phyloP scores from a whole-genome alignment of 2,329 filamentous ascomycete genomes.

The Colletotrichum endophyticum region DNA sequence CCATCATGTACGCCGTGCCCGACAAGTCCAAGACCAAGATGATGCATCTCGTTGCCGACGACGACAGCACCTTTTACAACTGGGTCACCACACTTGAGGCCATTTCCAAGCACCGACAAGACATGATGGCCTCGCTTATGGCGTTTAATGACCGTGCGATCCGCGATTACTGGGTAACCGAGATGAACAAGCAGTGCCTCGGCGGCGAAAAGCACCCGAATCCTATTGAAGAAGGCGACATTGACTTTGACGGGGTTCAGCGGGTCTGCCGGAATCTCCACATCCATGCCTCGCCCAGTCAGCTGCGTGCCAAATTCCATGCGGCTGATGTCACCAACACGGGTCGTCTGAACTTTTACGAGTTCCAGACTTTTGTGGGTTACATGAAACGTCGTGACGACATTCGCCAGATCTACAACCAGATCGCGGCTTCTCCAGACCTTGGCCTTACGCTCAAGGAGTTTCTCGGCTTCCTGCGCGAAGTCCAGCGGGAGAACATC shows the following conservation, averaged over 20 bases:
- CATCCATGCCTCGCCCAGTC: conserved; percentile 83
- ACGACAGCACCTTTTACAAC: conserved; percentile 71
- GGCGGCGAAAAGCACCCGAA: conserved; percentile 45
- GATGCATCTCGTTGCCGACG: conserved; percentile 85
- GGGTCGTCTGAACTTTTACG: conserved; percentile 74
- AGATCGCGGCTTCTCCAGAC: conserved; percentile 61
- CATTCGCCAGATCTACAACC: conserved; percentile 74
- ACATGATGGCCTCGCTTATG: conserved; percentile 88
- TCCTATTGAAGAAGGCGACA: conserved; percentile 66
- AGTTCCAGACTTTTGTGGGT: conserved; percentile 85
- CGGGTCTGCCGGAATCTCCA: conserved; percentile 87
- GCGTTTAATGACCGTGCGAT: conserved; percentile 85
- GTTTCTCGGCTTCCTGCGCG: conserved; percentile 77
- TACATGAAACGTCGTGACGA: conserved; percentile 86
- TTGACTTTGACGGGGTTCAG: conserved; percentile 81
- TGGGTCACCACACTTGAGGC: conserved; percentile 88
- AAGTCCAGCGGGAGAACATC: conserved; percentile 78
- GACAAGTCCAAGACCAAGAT: conserved; percentile 84
- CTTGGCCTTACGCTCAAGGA: conserved; percentile 72
- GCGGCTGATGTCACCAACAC: conserved; percentile 69
- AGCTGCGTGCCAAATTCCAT: conserved; percentile 76
- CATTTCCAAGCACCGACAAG: conserved; percentile 84
- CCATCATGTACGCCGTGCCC: conserved; percentile 83
- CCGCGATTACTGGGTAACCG: conserved; percentile 82
- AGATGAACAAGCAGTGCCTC: conserved; percentile 74